Percentiles rank a stretch among this genome's conserved stretches.
phyloP scores from a whole-genome alignment of 169 alveolate species.

The Eimeria praecox region DNA sequence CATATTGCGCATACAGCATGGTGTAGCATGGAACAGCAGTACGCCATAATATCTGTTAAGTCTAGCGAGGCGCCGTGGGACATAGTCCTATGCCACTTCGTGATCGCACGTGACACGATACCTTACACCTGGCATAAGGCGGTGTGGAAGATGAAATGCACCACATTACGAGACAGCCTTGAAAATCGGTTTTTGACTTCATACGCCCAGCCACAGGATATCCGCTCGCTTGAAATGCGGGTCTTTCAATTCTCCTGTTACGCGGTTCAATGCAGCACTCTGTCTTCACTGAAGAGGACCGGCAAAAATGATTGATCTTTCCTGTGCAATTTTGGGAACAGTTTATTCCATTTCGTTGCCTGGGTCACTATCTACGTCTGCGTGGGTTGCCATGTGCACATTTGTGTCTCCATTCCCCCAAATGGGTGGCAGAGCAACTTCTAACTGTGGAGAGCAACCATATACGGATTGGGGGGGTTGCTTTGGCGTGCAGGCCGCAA shows the following conservation, averaged over 20 bases:
- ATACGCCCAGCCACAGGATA: too few species aligned
- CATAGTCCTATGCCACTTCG: background rate
- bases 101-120: too few species aligned
- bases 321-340: too few species aligned
- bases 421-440: background rate
- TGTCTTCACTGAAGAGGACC: too few species aligned
- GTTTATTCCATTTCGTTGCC: background rate
- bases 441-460: background rate
- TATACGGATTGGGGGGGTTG: background rate
- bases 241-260: too few species aligned
- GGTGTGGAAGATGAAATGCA: background rate
- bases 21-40: background rate
- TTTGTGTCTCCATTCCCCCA: background rate
- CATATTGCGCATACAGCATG: background rate
- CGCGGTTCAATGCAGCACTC: too few species aligned
- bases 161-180: background rate
- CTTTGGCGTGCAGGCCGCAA: slow-evolving; percentile 17
- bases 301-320: too few species aligned
- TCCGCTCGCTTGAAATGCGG: too few species aligned
- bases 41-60: background rate
- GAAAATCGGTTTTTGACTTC: background rate
- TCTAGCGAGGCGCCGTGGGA: background rate
- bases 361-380: background rate
- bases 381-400: background rate
- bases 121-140: background rate